A percentile compares a stretch with the other conserved stretches of the same genome.
phyloP scores from a whole-genome alignment of 257 asterid genomes.

The Petunia secreta region DNA sequence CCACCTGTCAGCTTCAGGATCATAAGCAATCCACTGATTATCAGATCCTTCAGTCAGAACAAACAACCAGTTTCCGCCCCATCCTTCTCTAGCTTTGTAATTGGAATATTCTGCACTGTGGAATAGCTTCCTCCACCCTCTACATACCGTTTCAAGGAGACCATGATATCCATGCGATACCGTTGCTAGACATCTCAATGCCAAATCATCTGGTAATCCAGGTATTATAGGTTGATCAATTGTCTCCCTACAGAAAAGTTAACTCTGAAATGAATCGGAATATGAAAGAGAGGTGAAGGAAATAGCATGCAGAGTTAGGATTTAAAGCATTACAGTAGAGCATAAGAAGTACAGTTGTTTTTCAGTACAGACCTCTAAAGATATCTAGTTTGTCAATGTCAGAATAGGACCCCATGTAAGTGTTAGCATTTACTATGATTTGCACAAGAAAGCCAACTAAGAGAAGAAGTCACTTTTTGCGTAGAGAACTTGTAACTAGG shows the following conservation, averaged over 20 bases:
- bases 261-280: background rate
- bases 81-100: constrained; percentile 23
- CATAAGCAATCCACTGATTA: constrained; percentile 24
- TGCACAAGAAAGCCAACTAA: background rate
- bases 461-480: background rate
- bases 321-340: background rate
- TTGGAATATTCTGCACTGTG: constrained; percentile 18
- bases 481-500: background rate
- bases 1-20: constrained; percentile 28
- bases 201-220: constrained; percentile 27
- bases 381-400: too few relatives aligned
- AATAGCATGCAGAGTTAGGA: background rate
- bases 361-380: background rate
- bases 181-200: constrained; percentile 23
- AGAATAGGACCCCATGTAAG: too few relatives aligned
- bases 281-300: constrained; percentile 17
- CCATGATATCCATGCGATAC: constrained; percentile 25
- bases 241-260: background rate
- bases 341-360: background rate
- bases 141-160: constrained; percentile 19
- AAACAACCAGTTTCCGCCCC: constrained; percentile 25
- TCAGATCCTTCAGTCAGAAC: constrained; percentile 19
- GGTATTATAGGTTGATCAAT: constrained; percentile 1
- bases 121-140: constrained; percentile 8
- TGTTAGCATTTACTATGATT: background rate